phyloP scores from a whole-genome alignment of 805 yeast genomes.

The Wickerhamiella siamensis region DNA sequence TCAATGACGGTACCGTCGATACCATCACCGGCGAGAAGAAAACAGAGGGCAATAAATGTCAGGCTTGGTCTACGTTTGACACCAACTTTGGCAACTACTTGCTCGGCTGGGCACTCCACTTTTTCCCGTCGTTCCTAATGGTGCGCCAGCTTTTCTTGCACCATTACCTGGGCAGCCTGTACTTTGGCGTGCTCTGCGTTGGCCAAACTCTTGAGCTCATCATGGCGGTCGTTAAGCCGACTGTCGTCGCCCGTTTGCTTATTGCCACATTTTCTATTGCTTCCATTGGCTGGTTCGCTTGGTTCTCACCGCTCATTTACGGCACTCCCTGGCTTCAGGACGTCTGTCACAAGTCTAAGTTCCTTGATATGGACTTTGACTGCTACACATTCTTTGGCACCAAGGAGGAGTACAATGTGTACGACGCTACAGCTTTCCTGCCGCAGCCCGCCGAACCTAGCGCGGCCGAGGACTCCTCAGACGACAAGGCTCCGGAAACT shows the following conservation, averaged over 20 bases:
- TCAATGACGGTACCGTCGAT: constrained; percentile 10
- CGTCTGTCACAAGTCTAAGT: constrained; percentile 47
- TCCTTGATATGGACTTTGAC: constrained; percentile 77
- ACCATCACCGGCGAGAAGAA: constrained; percentile 8
- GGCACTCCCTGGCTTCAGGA: constrained; percentile 67
- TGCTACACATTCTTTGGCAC: constrained; percentile 41
- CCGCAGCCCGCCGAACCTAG: not conserved
- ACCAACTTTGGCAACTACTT: constrained; percentile 30
- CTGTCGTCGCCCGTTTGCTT: constrained; percentile 22
- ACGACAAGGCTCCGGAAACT: not conserved
- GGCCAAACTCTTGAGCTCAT: constrained; percentile 39
- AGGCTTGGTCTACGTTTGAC: constrained; percentile 22
- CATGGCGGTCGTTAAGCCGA: constrained; percentile 13
- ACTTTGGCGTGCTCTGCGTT: constrained; percentile 67
- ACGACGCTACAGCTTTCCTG: constrained; percentile 4
- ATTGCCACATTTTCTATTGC: constrained; percentile 36
- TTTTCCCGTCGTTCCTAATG: constrained; percentile 59
- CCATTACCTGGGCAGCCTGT: constrained; percentile 85
- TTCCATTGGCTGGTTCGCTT: constrained; percentile 40
- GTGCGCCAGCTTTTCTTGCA: constrained; percentile 86
- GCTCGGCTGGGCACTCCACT: constrained; percentile 46
- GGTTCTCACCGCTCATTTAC: constrained; percentile 60
- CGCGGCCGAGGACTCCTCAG: not conserved
- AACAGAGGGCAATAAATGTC: constrained; percentile 19
- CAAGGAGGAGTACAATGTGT: constrained; percentile 18